Evolutionary conservation across 164 flowering plant genomes (phyloP).

Genomic region (Berberis vulgaris): DNA sequence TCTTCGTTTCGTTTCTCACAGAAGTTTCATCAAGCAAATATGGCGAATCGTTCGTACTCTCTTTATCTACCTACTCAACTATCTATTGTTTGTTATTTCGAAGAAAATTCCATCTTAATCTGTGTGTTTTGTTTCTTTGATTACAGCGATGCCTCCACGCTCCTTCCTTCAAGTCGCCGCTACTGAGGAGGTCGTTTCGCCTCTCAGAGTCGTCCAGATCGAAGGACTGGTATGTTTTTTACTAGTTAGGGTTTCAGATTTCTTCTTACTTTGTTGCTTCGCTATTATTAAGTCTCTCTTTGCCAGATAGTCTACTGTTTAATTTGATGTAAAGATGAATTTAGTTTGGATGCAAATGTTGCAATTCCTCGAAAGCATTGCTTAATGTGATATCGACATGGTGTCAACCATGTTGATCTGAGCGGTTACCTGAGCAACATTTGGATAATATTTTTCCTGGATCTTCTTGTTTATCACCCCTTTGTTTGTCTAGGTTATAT

Average conservation of each 20-base stretch:
- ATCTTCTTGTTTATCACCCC: not conserved
- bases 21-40: too few species aligned
- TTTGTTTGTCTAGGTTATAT: constrained; percentile 42
- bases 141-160: constrained; percentile 28
- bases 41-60: too few species aligned
- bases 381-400: too few species aligned
- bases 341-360: too few species aligned
- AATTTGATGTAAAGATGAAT: not conserved
- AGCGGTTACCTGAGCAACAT: not conserved
- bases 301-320: not conserved
- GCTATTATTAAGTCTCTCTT: too few species aligned
- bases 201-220: constrained; percentile 71
- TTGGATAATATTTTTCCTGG: not conserved
- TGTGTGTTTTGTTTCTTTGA: too few species aligned
- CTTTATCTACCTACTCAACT: too few species aligned
- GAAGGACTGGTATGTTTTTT: constrained; percentile 36
- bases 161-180: constrained; percentile 66
- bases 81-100: too few species aligned
- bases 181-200: constrained; percentile 62
- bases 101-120: too few species aligned
- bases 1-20: too few species aligned
- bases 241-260: not conserved
- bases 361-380: too few species aligned
- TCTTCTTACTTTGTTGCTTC: not conserved
- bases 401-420: too few species aligned